A percentile compares a stretch with the other conserved stretches of the same genome.
Evolutionary conservation across 768 basidiomycete species (phyloP).

Genomic region (Hygrophorus pudorinus): DNA sequence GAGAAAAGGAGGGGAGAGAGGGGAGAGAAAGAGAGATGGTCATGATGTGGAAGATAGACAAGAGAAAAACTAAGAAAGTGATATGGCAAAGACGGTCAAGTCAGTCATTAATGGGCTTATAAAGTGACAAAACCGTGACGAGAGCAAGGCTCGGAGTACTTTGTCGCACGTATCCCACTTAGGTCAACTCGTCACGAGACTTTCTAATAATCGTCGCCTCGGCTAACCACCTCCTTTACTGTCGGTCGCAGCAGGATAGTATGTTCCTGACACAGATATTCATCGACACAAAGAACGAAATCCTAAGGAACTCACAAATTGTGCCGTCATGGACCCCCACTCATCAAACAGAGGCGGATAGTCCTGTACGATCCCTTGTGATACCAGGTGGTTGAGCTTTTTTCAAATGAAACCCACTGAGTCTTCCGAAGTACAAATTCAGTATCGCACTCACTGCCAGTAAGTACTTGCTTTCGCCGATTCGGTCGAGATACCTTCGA

Average conservation of each 20-base stretch:
- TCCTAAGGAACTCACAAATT: constrained; percentile 49
- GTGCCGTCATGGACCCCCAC: constrained; percentile 85
- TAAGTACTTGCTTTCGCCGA: constrained; percentile 88
- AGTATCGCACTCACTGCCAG: constrained; percentile 54
- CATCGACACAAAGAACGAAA: background rate
- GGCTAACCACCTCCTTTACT: constrained; percentile 74
- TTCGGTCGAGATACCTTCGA: constrained; percentile 86
- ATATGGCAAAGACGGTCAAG: too few relatives aligned
- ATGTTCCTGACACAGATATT: constrained; percentile 49
- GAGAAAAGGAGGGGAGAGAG: constrained; percentile 3
- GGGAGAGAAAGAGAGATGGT: constrained; percentile 6
- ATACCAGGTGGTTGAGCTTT: constrained; percentile 84
- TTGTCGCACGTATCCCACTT: background rate
- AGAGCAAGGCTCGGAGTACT: background rate
- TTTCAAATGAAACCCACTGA: constrained; percentile 1
- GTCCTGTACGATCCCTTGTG: constrained; percentile 79
- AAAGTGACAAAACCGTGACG: background rate
- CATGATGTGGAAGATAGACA: background rate
- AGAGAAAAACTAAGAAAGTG: too few relatives aligned
- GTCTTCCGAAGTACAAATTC: background rate
- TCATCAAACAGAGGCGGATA: constrained; percentile 91
- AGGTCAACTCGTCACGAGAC: background rate
- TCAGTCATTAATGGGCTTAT: background rate
- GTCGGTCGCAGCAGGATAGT: constrained; percentile 80
- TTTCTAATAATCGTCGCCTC: constrained; percentile 68